Evolutionary conservation across 179 eudicot species (phyloP).

Genomic region (Spergularia azorica): DNA sequence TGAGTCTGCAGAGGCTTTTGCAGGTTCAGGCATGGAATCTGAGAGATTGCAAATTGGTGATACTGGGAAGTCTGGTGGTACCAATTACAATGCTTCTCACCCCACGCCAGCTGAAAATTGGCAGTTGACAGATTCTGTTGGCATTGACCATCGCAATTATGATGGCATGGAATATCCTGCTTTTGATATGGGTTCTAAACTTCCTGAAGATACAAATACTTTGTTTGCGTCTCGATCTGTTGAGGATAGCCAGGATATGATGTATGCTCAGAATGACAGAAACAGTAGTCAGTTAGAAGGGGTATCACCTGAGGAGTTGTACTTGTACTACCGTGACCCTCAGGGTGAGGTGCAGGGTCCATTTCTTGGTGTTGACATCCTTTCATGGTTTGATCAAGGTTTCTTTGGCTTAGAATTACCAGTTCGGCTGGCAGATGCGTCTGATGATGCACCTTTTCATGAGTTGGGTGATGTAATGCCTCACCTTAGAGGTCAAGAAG

Average conservation of each 20-base stretch:
- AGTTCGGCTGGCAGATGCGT: conserved; percentile 81
- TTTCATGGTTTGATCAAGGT: conserved; percentile 98
- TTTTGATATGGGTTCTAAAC: conserved; percentile 39
- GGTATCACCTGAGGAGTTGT: conserved; percentile 72
- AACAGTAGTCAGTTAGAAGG: conserved; percentile 35
- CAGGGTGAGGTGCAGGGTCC: conserved; percentile 98
- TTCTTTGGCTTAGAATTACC: conserved; percentile 88
- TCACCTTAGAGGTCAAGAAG: conserved; percentile 53
- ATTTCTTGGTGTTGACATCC: conserved; percentile 91
- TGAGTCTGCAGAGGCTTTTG: conserved; percentile 30
- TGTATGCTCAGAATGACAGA: conserved; percentile 37
- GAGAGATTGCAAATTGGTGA: conserved; percentile 32
- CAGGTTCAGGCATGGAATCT: conserved; percentile 30
- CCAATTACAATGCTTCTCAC: conserved; percentile 32
- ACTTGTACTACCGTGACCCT: conserved; percentile 80
- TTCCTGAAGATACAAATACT: conserved; percentile 52
- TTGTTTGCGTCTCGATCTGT: conserved; percentile 42
- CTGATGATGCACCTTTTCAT: conserved; percentile 65
- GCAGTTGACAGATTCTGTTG: conserved; percentile 32
- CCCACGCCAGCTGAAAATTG: conserved; percentile 33
- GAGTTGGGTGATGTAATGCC: conserved; percentile 92
- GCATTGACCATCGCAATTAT: conserved; percentile 30
- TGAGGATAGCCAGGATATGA: conserved; percentile 41
- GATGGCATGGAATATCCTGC: conserved; percentile 31
- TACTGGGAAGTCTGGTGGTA: conserved; percentile 31